Evolutionary conservation across 176 grass and related monocot genomes (phyloP).

Genomic region (Oryza australiensis): DNA sequence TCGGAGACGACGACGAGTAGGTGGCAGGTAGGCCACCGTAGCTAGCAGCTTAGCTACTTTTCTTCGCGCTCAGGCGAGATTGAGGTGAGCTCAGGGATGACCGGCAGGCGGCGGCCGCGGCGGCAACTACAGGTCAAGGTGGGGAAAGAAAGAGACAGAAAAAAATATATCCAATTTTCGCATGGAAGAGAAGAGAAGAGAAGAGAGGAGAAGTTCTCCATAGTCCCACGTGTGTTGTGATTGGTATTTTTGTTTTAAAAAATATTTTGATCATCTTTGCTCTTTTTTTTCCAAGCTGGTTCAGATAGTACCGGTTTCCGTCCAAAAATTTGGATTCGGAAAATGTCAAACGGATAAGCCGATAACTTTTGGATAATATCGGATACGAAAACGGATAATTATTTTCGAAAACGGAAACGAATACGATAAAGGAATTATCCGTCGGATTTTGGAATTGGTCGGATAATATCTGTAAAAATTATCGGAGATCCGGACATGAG

Average conservation of each 20-base stretch:
- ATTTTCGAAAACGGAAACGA: no score
- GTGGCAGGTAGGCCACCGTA: background rate
- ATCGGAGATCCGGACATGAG: no score
- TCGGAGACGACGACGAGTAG: slow-evolving; percentile 14
- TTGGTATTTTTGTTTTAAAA: background rate
- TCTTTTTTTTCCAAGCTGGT: no score
- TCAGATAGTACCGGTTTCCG: no score
- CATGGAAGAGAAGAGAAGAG: background rate
- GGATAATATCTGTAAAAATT: no score
- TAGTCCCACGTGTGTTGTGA: background rate
- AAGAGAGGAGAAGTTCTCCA: background rate
- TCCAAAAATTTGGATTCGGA: no score
- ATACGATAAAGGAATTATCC: no score
- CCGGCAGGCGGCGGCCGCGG: background rate
- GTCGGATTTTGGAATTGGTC: no score
- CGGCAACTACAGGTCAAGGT: slow-evolving; percentile 28
- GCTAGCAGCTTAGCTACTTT: slow-evolving; percentile 17
- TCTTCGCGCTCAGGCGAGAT: slow-evolving; percentile 25
- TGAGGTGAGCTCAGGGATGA: background rate
- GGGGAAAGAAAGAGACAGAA: background rate
- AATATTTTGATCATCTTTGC: no score
- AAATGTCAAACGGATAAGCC: no score
- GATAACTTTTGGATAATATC: no score
- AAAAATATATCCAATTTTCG: background rate
- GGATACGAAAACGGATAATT: no score